phyloP scores from a whole-genome alignment of 768 basidiomycete genomes.

The Collybiopsis confluens region DNA sequence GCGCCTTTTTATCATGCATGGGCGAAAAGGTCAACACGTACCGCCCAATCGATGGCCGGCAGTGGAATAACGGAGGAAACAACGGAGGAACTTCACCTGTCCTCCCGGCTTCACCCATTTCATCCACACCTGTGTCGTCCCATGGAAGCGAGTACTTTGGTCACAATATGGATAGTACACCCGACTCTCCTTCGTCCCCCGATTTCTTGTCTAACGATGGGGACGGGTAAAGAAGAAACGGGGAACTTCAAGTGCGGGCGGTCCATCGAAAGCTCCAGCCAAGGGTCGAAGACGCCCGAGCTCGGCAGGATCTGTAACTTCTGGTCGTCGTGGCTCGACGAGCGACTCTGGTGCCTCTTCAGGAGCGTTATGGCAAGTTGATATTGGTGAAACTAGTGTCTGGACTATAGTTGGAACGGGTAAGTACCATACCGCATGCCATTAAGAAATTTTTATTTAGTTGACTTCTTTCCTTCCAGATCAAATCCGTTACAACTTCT shows the following conservation, averaged over 20 bases:
- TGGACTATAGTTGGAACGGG: conserved; percentile 95
- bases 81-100: conserved; percentile 50
- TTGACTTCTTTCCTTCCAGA: conserved; percentile 40
- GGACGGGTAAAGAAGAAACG: conserved; percentile 81
- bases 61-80: conserved; percentile 56
- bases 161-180: conserved; percentile 55
- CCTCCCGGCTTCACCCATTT: conserved; percentile 67
- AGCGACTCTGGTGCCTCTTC: conserved; percentile 70
- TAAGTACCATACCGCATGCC: conserved; percentile 36
- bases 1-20: conserved; percentile 87
- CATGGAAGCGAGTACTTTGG: conserved; percentile 66
- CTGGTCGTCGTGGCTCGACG: conserved; percentile 60
- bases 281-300: conserved; percentile 71
- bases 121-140: conserved; percentile 56
- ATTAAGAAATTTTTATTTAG: conserved; percentile 7
- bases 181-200: conserved; percentile 53
- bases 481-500: conserved; percentile 91
- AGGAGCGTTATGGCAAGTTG: conserved; percentile 82
- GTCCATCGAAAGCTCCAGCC: conserved; percentile 44
- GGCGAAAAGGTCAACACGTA: conserved; percentile 93
- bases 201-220: conserved; percentile 80
- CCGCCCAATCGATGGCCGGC: conserved; percentile 76
- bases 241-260: conserved; percentile 68
- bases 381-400: conserved; percentile 89
- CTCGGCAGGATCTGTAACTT: conserved; percentile 69